Conservation (phyloP, 345 rosid genomes). For the Reutealis trisperma region DNA sequence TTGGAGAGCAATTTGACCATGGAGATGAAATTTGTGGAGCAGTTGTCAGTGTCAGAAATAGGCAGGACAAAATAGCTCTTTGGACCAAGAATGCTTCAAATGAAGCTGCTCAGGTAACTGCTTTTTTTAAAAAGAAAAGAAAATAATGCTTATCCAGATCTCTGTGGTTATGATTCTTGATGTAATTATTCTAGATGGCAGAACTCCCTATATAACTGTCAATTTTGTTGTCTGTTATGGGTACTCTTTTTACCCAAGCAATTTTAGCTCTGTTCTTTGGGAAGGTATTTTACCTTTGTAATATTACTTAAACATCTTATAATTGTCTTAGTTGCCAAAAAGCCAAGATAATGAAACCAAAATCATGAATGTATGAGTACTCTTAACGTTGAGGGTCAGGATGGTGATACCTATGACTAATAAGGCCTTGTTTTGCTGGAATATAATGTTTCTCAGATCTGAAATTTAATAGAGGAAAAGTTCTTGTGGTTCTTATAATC, state of each 20-base stretch:
- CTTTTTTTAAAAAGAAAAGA: not conserved
- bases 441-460: no score
- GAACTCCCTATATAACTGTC: not conserved
- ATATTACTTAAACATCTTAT: no score
- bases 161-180: not conserved
- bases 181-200: not conserved
- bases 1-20: constrained; percentile 89
- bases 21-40: constrained; percentile 98
- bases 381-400: no score
- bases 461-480: no score
- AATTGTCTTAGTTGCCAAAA: no score
- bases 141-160: not conserved
- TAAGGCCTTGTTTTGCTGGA: no score
- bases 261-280: no score
- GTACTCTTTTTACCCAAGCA: no score
- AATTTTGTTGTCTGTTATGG: not conserved
- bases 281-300: no score
- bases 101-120: constrained; percentile 82
- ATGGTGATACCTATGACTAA: no score
- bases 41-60: constrained; percentile 66
- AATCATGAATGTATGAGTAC: no score
- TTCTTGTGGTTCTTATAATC: not conserved
- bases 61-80: constrained; percentile 66
- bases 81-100: constrained; percentile 95
- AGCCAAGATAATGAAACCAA: no score